These are phyloP conservation scores for Blastomyces silverae DNA, from an alignment of 2,329 filamentous ascomycete genomes.

Conservation along the genomic window DNA sequence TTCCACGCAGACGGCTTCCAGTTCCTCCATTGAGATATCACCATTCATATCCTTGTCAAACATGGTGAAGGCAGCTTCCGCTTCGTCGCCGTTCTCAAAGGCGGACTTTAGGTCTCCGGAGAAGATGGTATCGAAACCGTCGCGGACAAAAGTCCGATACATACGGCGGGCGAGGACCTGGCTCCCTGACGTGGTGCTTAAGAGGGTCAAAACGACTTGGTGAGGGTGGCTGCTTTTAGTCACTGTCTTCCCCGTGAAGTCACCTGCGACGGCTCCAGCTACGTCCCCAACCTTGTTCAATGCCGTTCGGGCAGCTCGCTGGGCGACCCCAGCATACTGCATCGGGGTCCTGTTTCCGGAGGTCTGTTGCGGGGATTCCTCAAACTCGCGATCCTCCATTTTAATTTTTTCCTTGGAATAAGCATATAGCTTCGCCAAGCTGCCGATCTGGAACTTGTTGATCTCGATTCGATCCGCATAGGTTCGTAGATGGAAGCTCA, in stretches of 20 bases:
- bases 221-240: constrained; percentile 68
- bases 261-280: constrained; percentile 77
- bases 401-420: constrained; percentile 59
- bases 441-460: constrained; percentile 82
- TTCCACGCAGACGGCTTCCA: constrained; percentile 88
- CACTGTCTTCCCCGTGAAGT: constrained; percentile 72
- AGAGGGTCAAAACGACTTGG: constrained; percentile 73
- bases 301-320: constrained; percentile 66
- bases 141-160: constrained; percentile 75
- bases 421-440: constrained; percentile 57
- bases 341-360: constrained; percentile 69
- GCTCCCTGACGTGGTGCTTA: constrained; percentile 64
- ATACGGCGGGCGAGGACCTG: constrained; percentile 81
- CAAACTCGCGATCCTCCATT: constrained; percentile 70
- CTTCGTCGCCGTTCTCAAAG: constrained; percentile 77
- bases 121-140: constrained; percentile 67
- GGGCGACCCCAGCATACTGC: constrained; percentile 59
- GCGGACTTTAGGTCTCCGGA: constrained; percentile 70
- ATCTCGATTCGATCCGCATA: constrained; percentile 86
- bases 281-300: constrained; percentile 77
- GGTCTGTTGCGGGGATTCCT: constrained; percentile 49
- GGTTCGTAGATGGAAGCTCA: constrained; percentile 83
- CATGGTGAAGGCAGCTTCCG: constrained; percentile 79
- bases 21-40: constrained; percentile 90
- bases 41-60: constrained; percentile 97